Percentiles rank a stretch among this genome's conserved stretches.
Evolutionary conservation across 1,139 yeast species (phyloP).

Genomic region (Groenewaldozyma auringiensis): DNA sequence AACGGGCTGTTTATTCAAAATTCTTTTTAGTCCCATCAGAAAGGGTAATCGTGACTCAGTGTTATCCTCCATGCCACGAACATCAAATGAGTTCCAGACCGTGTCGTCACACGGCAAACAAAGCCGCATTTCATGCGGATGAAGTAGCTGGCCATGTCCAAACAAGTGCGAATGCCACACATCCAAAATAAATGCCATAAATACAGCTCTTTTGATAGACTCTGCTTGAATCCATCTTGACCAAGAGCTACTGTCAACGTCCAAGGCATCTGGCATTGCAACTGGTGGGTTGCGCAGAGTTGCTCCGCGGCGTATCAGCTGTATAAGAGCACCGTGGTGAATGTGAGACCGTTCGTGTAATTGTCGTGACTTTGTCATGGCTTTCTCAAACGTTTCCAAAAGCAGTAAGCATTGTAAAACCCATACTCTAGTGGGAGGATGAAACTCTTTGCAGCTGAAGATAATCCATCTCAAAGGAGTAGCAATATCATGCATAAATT

Average conservation of each 20-base stretch:
- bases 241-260: conserved; percentile 31
- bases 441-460: conserved; percentile 50
- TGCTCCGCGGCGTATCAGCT: conserved; percentile 59
- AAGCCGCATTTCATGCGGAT: conserved; percentile 59
- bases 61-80: conserved; percentile 6
- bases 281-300: conserved; percentile 31
- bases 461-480: conserved; percentile 52
- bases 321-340: conserved; percentile 67
- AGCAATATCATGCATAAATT: conserved; percentile 41
- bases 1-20: conserved; percentile 8
- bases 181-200: conserved; percentile 69
- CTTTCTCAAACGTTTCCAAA: conserved; percentile 57
- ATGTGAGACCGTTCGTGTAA: conserved; percentile 65
- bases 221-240: conserved; percentile 66
- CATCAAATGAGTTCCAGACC: conserved; percentile 49
- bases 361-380: conserved; percentile 39
- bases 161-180: conserved; percentile 67
- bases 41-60: conserved; percentile 31
- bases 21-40: conserved; percentile 42
- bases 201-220: conserved; percentile 63
- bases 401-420: conserved; percentile 52
- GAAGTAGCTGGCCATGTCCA: conserved; percentile 58
- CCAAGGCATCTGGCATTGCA: conserved; percentile 22
- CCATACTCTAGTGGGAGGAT: conserved; percentile 49
- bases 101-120: conserved; percentile 70